phyloP scores from a whole-genome alignment of 73 alveolate species.

The Symbiodinium natans region DNA sequence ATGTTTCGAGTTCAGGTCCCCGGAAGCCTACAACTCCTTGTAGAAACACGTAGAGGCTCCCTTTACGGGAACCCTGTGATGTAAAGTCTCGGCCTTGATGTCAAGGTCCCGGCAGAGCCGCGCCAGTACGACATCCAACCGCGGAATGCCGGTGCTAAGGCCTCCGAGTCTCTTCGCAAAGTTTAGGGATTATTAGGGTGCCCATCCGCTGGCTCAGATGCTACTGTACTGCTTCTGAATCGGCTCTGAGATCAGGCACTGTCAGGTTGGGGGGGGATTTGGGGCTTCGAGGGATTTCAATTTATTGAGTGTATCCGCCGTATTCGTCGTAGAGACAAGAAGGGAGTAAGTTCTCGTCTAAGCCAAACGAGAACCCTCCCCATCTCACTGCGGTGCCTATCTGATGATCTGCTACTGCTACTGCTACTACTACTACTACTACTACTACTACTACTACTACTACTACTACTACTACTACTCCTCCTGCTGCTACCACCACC shows the following conservation, averaged over 20 bases:
- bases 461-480: not conserved
- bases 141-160: slow-evolving; percentile 41
- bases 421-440: not conserved
- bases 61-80: not conserved
- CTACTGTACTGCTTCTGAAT: not conserved
- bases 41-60: not conserved
- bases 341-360: too few species aligned
- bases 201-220: not conserved
- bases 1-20: too few species aligned
- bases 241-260: not conserved
- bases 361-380: too few species aligned
- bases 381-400: not conserved
- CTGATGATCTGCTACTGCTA: not conserved
- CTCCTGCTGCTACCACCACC: too few species aligned
- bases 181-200: not conserved
- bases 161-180: not conserved
- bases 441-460: not conserved
- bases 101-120: slow-evolving; percentile 23
- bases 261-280: too few species aligned
- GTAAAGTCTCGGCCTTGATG: slow-evolving; percentile 45
- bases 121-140: slow-evolving; percentile 31
- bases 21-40: not conserved
- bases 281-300: too few species aligned
- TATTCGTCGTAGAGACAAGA: too few species aligned
- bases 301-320: too few species aligned